Evolutionary conservation across 805 yeast genomes (phyloP).

Genomic region (Yamadazyma endophytica): DNA sequence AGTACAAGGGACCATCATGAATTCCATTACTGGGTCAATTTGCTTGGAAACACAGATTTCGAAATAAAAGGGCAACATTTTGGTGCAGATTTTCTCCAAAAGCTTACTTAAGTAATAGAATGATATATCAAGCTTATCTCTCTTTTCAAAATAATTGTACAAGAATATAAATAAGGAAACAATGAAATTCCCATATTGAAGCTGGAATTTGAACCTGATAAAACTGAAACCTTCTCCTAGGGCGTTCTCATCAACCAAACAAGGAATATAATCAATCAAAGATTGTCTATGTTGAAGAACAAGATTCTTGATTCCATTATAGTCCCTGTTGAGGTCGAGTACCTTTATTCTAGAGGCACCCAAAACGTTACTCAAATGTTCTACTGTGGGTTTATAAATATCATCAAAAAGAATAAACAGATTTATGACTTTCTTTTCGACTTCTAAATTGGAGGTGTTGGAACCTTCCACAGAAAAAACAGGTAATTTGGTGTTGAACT

Average conservation of each 20-base stretch:
- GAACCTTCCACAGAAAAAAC: conserved; percentile 28
- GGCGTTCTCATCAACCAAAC: background rate
- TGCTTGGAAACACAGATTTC: conserved; percentile 24
- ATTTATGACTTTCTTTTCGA: conserved; percentile 33
- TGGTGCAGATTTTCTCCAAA: conserved; percentile 20
- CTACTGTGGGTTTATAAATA: conserved; percentile 18
- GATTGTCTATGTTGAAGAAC: conserved; percentile 2
- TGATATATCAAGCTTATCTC: conserved; percentile 22
- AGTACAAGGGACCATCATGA: conserved; percentile 36
- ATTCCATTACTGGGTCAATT: conserved; percentile 39
- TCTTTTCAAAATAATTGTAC: conserved; percentile 35
- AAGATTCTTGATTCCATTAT: conserved; percentile 21
- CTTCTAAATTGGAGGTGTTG: conserved; percentile 26
- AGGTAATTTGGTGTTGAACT: conserved; percentile 27
- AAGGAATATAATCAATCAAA: background rate
- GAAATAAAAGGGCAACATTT: conserved; percentile 26
- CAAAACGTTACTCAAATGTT: conserved; percentile 8
- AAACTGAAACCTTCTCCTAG: conserved; percentile 3
- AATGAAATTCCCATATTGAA: conserved; percentile 22
- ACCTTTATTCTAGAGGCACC: conserved; percentile 13
- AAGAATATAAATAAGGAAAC: conserved; percentile 29
- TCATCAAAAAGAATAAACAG: conserved; percentile 22
- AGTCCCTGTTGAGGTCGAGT: conserved; percentile 4
- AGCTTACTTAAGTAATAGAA: conserved; percentile 30
- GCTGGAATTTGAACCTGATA: conserved; percentile 15